Conservation (phyloP, 164 flowering plant species). For the Macadamia integrifolia region DNA sequence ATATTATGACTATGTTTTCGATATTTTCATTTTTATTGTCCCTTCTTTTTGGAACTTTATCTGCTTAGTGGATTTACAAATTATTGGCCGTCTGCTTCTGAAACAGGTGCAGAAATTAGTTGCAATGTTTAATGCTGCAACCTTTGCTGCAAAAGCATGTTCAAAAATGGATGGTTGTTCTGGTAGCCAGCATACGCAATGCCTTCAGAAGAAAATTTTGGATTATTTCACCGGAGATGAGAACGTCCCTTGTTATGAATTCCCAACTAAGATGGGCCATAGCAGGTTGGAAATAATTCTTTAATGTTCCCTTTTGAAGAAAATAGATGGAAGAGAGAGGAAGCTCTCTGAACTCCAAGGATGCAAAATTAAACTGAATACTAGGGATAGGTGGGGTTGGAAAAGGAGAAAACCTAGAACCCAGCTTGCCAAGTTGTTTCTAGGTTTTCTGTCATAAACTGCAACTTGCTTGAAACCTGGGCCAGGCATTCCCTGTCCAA, state of each 20-base stretch:
- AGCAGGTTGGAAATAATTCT: slow-evolving; percentile 46
- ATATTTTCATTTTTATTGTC: too few relatives aligned
- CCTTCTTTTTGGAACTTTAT: neutral
- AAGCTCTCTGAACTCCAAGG: neutral
- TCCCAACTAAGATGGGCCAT: slow-evolving; percentile 38
- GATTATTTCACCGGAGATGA: slow-evolving; percentile 56
- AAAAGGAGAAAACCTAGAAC: neutral
- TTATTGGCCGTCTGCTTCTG: slow-evolving; percentile 1
- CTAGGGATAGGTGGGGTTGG: neutral
- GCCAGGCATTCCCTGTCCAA: too few relatives aligned
- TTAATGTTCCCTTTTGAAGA: slow-evolving; percentile 4
- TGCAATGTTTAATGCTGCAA: slow-evolving; percentile 61
- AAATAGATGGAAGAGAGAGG: neutral
- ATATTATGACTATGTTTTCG: too few relatives aligned
- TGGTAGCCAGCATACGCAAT: slow-evolving; percentile 57
- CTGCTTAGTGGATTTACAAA: neutral
- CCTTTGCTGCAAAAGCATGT: slow-evolving; percentile 54
- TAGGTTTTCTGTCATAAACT: neutral
- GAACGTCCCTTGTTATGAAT: slow-evolving; percentile 17
- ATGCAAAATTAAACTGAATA: too few relatives aligned
- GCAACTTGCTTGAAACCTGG: too few relatives aligned
- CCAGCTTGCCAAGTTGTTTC: neutral
- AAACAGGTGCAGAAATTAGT: slow-evolving; percentile 66
- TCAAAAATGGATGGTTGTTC: slow-evolving; percentile 47
- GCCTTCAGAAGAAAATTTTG: slow-evolving; percentile 64